Evolutionary conservation across 2,329 filamentous ascomycete species (phyloP).

Genomic region (Venturia aucupariae): DNA sequence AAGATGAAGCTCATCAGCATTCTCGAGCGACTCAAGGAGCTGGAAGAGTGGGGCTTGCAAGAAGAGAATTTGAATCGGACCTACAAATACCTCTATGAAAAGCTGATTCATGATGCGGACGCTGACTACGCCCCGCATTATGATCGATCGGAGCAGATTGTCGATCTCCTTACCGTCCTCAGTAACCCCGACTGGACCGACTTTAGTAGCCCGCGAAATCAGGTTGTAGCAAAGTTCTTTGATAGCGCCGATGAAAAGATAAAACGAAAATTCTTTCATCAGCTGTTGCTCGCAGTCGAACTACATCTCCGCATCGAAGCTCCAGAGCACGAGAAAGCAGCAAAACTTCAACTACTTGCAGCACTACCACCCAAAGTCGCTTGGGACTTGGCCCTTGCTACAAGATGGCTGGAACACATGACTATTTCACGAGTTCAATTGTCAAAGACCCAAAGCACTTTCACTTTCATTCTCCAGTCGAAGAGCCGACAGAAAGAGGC

Average conservation of each 20-base stretch:
- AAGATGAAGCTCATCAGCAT: slow-evolving; percentile 47
- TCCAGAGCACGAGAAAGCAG: slow-evolving; percentile 49
- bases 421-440: slow-evolving; percentile 51
- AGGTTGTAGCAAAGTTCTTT: slow-evolving; percentile 65
- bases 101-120: slow-evolving; percentile 59
- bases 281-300: slow-evolving; percentile 65
- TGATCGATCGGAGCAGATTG: slow-evolving; percentile 61
- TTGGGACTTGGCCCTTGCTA: slow-evolving; percentile 64
- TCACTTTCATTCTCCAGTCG: slow-evolving; percentile 54
- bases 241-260: slow-evolving; percentile 47
- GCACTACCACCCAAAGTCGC: slow-evolving; percentile 62
- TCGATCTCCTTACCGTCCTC: slow-evolving; percentile 59
- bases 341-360: slow-evolving; percentile 54
- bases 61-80: slow-evolving; percentile 30
- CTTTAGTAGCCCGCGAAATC: slow-evolving; percentile 59
- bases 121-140: slow-evolving; percentile 49
- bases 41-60: slow-evolving; percentile 33
- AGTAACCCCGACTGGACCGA: slow-evolving; percentile 65
- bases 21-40: slow-evolving; percentile 32
- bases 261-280: slow-evolving; percentile 64
- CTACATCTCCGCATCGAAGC: slow-evolving; percentile 62
- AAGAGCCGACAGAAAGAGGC: slow-evolving; percentile 61
- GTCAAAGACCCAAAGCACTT: slow-evolving; percentile 34
- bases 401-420: slow-evolving; percentile 63
- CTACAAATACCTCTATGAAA: slow-evolving; percentile 55